Evolutionary conservation across 106 monocot genomes (phyloP).

Genomic region (Dendrobium nobile): DNA sequence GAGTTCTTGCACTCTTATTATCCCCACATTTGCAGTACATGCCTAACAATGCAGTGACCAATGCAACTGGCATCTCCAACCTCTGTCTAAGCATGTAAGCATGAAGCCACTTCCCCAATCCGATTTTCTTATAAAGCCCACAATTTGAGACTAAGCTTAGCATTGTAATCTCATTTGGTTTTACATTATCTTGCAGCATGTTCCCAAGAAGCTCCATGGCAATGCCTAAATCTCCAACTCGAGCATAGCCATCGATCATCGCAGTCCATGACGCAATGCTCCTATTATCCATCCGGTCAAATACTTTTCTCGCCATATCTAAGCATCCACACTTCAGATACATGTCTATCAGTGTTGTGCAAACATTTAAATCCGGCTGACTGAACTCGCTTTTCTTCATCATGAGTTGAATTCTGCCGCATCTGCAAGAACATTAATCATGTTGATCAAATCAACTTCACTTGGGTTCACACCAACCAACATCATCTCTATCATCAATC

Average conservation of each 20-base stretch:
- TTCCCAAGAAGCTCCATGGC: conserved; percentile 32
- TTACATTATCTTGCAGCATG: conserved; percentile 29
- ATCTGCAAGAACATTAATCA: conserved; percentile 45
- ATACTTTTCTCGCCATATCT: conserved; percentile 25
- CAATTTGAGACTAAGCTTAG: conserved; percentile 41
- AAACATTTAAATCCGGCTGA: conserved; percentile 12
- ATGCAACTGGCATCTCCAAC: conserved; percentile 13
- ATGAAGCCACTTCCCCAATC: conserved; percentile 39
- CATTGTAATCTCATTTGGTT: conserved; percentile 55
- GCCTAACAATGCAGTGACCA: conserved; percentile 47
- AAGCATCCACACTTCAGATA: conserved; percentile 43
- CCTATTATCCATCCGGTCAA: conserved; percentile 29
- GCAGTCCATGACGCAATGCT: conserved; percentile 46
- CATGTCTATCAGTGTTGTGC: conserved; percentile 45
- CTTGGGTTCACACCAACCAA: conserved; percentile 19
- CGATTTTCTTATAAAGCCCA: conserved; percentile 14
- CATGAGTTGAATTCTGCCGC: conserved; percentile 15
- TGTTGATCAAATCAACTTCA: conserved; percentile 34
- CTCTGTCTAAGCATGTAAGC: conserved; percentile 38
- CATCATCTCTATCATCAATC: conserved; percentile 35
- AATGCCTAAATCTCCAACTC: conserved; percentile 4
- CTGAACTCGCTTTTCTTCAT: conserved; percentile 14
- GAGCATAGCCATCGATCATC: conserved; percentile 39
- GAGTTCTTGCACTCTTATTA: conserved; percentile 23
- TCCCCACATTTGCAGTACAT: conserved; percentile 58